These are phyloP conservation scores for Thamnidium elegans DNA, from an alignment of 192 early-diverging fungal genomes.

Conservation along the genomic window DNA sequence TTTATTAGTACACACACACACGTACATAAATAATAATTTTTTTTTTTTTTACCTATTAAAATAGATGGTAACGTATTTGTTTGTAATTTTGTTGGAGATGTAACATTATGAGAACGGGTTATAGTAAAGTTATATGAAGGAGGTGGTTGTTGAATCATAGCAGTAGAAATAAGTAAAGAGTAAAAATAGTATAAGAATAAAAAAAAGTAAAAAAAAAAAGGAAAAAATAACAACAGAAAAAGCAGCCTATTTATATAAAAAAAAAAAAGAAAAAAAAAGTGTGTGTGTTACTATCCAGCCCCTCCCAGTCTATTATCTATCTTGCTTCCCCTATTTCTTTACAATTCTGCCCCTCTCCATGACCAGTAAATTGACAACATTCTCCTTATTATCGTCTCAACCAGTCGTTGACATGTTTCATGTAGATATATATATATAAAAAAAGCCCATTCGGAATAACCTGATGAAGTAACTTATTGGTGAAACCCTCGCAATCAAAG, in stretches of 20 bases:
- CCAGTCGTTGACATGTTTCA: no score
- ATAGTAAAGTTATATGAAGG: neutral
- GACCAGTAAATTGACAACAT: no score
- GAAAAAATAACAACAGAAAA: neutral
- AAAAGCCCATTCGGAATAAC: no score
- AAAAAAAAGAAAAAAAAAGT: no score
- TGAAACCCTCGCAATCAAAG: no score
- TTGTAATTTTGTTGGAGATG: conserved; percentile 5
- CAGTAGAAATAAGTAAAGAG: neutral
- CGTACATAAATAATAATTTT: neutral
- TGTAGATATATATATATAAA: no score
- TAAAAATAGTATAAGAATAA: neutral
- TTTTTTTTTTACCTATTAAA: conserved; percentile 14
- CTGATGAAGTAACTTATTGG: no score
- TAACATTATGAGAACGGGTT: neutral
- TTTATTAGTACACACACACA: neutral
- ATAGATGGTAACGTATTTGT: conserved; percentile 14
- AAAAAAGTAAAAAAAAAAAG: conserved; percentile 3
- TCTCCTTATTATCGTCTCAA: no score
- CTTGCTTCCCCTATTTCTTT: no score
- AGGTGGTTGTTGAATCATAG: conserved; percentile 10
- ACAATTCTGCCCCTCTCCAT: no score
- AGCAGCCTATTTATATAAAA: neutral
- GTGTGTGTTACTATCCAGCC: no score
- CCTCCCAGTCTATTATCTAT: no score